Conservation (phyloP, 164 flowering plant species). For the Warburgia ugandensis region DNA sequence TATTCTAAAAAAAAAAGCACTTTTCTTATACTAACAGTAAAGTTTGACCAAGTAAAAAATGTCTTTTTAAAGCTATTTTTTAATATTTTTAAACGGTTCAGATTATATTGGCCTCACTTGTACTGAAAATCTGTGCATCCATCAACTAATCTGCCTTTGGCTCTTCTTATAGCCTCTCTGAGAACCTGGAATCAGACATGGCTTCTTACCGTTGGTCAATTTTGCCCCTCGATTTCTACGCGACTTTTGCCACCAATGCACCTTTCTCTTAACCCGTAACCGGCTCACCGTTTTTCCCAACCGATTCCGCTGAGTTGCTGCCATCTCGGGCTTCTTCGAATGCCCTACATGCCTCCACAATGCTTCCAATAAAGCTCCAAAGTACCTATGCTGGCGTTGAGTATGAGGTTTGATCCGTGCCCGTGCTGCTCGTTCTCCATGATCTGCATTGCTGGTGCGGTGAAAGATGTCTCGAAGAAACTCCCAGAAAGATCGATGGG, state of each 20-base stretch:
- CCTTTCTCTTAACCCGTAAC: conserved; percentile 16
- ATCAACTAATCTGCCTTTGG: no score
- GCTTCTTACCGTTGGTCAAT: conserved; percentile 11
- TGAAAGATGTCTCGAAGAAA: conserved; percentile 11
- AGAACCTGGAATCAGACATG: no score
- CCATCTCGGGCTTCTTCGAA: conserved; percentile 28
- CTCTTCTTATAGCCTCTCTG: no score
- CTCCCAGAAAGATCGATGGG: conserved; percentile 5
- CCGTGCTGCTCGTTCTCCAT: neutral
- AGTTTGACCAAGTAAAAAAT: no score
- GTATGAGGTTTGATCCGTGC: neutral
- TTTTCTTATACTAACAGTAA: no score
- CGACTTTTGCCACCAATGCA: conserved; percentile 36
- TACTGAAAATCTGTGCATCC: no score
- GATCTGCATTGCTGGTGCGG: conserved; percentile 6
- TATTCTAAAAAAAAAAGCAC: no score
- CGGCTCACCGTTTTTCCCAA: conserved; percentile 7
- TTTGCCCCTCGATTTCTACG: conserved; percentile 17
- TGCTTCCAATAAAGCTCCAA: conserved; percentile 5
- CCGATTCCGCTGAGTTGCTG: conserved; percentile 25
- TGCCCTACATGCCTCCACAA: conserved; percentile 20
- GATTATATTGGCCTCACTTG: no score
- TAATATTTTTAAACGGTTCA: no score
- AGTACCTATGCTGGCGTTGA: conserved; percentile 4
- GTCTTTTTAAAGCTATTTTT: no score